Percentiles rank a stretch among this genome's conserved stretches.
Evolutionary conservation across 1,139 yeast genomes (phyloP).

Genomic region (Saccharomyces hybrid): DNA sequence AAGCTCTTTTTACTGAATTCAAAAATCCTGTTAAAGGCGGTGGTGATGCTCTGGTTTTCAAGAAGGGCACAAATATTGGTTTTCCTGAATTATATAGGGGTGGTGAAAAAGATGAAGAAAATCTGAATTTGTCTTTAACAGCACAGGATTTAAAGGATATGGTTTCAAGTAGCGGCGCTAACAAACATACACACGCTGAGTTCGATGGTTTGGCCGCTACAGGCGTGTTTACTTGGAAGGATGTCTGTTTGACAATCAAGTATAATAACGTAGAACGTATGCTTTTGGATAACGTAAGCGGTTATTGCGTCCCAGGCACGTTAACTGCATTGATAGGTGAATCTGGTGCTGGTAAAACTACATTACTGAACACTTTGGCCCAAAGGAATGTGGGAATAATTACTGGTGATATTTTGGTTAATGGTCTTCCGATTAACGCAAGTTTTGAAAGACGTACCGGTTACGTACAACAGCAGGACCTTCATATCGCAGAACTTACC

Average conservation of each 20-base stretch:
- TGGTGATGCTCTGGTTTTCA: slow-evolving; percentile 39
- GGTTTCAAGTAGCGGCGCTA: slow-evolving; percentile 11
- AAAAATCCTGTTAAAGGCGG: slow-evolving; percentile 36
- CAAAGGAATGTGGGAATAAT: slow-evolving; percentile 46
- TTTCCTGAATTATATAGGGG: neutral
- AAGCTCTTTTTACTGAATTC: slow-evolving; percentile 36
- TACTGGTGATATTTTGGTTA: slow-evolving; percentile 50
- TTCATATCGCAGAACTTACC: slow-evolving; percentile 43
- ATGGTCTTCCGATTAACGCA: slow-evolving; percentile 40
- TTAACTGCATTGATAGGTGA: slow-evolving; percentile 54
- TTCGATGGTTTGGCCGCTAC: slow-evolving; percentile 24
- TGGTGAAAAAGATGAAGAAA: slow-evolving; percentile 16
- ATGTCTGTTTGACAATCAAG: slow-evolving; percentile 36
- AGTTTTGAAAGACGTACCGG: slow-evolving; percentile 48
- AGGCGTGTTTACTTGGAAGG: slow-evolving; percentile 38
- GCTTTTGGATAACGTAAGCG: slow-evolving; percentile 45
- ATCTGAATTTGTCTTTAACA: slow-evolving; percentile 11
- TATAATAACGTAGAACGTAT: slow-evolving; percentile 33
- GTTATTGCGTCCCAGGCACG: slow-evolving; percentile 48
- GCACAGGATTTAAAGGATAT: slow-evolving; percentile 14
- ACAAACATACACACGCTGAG: slow-evolving; percentile 7
- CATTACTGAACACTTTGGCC: slow-evolving; percentile 47
- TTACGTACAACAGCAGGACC: slow-evolving; percentile 52
- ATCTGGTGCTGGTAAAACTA: slow-evolving; percentile 61
- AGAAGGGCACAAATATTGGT: slow-evolving; percentile 26